Conservation (phyloP, 2,329 filamentous ascomycete genomes). For the Cytospora chrysosperma region DNA sequence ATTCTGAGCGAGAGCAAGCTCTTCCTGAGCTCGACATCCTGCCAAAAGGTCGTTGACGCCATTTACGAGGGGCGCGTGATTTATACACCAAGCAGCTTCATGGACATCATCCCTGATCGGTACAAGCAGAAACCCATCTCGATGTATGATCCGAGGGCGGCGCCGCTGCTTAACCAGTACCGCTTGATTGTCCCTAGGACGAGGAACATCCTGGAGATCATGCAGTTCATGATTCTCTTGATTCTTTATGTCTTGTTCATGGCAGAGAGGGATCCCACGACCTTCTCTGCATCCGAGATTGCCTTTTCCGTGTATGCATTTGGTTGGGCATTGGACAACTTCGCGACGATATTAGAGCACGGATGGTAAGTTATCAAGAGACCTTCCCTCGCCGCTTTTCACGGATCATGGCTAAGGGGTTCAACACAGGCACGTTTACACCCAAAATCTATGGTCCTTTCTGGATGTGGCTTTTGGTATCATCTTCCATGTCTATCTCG, state of each 20-base stretch:
- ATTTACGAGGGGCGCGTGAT: constrained; percentile 80
- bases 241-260: constrained; percentile 71
- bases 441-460: constrained; percentile 86
- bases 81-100: constrained; percentile 77
- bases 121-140: constrained; percentile 84
- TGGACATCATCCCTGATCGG: constrained; percentile 81
- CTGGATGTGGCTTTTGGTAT: constrained; percentile 75
- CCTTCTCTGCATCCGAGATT: constrained; percentile 58
- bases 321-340: constrained; percentile 77
- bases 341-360: constrained; percentile 75
- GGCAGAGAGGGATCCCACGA: constrained; percentile 61
- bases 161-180: constrained; percentile 79
- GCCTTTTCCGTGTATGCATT: constrained; percentile 71
- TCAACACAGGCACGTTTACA: constrained; percentile 68
- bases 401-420: constrained; percentile 36
- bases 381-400: not conserved
- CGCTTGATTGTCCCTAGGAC: constrained; percentile 79
- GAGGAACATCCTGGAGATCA: constrained; percentile 70
- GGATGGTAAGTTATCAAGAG: constrained; percentile 48
- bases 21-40: constrained; percentile 74
- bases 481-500: constrained; percentile 69
- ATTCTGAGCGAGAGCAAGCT: constrained; percentile 80
- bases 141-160: constrained; percentile 73
- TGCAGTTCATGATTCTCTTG: constrained; percentile 71
- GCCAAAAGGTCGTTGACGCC: constrained; percentile 77